Evolutionary conservation across 2,329 filamentous ascomycete genomes (phyloP).

Genomic region (Trichoderma citrinoviride): DNA sequence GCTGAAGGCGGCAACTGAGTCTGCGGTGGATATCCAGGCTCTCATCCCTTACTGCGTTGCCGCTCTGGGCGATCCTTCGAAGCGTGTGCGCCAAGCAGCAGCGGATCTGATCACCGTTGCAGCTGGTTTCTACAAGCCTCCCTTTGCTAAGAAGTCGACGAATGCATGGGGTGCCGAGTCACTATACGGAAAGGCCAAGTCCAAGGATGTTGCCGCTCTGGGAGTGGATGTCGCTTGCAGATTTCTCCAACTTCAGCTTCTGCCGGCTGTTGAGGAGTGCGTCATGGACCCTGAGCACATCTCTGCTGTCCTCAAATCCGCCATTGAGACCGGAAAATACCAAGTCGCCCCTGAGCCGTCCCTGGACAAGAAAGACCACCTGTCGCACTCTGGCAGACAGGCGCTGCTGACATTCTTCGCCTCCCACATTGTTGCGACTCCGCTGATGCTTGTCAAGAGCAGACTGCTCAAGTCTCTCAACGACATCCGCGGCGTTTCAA

Average conservation of each 20-base stretch:
- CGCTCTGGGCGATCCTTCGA: slow-evolving; percentile 72
- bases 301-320: slow-evolving; percentile 53
- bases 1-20: slow-evolving; percentile 50
- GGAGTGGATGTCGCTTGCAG: slow-evolving; percentile 55
- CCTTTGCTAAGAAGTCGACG: slow-evolving; percentile 39
- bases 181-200: slow-evolving; percentile 58
- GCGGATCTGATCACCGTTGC: slow-evolving; percentile 63
- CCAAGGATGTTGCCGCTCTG: slow-evolving; percentile 56
- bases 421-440: slow-evolving; percentile 67
- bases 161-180: slow-evolving; percentile 58
- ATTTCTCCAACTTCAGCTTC: slow-evolving; percentile 63
- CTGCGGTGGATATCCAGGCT: slow-evolving; percentile 66
- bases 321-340: slow-evolving; percentile 43
- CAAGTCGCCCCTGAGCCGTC: slow-evolving; percentile 33
- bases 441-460: slow-evolving; percentile 66
- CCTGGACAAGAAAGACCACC: slow-evolving; percentile 52
- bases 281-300: slow-evolving; percentile 75
- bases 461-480: slow-evolving; percentile 70
- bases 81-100: slow-evolving; percentile 72
- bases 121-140: slow-evolving; percentile 45
- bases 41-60: slow-evolving; percentile 78
- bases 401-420: slow-evolving; percentile 70
- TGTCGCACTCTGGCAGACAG: slow-evolving; percentile 60
- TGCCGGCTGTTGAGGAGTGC: slow-evolving; percentile 80
- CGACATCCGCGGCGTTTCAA: slow-evolving; percentile 68